These are phyloP conservation scores for Lepidopterella palustris DNA, from an alignment of 495 filamentous ascomycete species.

Conservation along the genomic window DNA sequence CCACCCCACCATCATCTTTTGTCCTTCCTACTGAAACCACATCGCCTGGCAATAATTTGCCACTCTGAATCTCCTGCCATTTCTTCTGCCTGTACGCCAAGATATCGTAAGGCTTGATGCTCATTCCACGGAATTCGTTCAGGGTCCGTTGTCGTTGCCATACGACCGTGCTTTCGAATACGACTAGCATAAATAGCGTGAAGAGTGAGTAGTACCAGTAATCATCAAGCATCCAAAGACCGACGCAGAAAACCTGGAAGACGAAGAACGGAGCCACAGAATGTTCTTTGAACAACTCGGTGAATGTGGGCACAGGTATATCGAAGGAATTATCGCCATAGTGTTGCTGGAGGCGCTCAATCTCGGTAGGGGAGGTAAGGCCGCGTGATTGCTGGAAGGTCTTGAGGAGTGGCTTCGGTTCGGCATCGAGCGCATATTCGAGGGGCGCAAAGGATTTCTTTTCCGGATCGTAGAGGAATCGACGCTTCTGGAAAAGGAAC, in stretches of 20 bases:
- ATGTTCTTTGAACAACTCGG: slow-evolving; percentile 96
- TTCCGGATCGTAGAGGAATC: slow-evolving; percentile 76
- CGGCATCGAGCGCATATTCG: slow-evolving; percentile 74
- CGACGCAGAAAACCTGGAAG: slow-evolving; percentile 98
- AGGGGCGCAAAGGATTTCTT: slow-evolving; percentile 69
- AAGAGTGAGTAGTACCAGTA: slow-evolving; percentile 99
- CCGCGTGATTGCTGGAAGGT: slow-evolving; percentile 74
- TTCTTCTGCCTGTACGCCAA: slow-evolving; percentile 79
- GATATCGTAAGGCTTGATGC: slow-evolving; percentile 93
- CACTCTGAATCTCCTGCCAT: slow-evolving; percentile 86
- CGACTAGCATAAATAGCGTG: slow-evolving; percentile 95
- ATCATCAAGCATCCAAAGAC: slow-evolving; percentile 97
- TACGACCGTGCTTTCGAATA: slow-evolving; percentile 96
- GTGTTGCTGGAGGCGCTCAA: slow-evolving; percentile 74
- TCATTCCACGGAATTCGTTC: slow-evolving; percentile 97
- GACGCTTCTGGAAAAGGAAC: slow-evolving; percentile 96
- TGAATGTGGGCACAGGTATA: slow-evolving; percentile 91
- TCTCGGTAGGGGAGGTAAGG: slow-evolving; percentile 60
- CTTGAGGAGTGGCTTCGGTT: slow-evolving; percentile 69
- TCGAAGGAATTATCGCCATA: slow-evolving; percentile 97
- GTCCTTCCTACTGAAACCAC: slow-evolving; percentile 89
- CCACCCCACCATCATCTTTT: slow-evolving; percentile 94
- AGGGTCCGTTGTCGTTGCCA: slow-evolving; percentile 98
- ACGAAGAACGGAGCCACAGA: slow-evolving; percentile 99
- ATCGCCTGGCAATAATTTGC: slow-evolving; percentile 93